phyloP scores from a whole-genome alignment of 305 asterid species.

The Solanum aculeatissimum region DNA sequence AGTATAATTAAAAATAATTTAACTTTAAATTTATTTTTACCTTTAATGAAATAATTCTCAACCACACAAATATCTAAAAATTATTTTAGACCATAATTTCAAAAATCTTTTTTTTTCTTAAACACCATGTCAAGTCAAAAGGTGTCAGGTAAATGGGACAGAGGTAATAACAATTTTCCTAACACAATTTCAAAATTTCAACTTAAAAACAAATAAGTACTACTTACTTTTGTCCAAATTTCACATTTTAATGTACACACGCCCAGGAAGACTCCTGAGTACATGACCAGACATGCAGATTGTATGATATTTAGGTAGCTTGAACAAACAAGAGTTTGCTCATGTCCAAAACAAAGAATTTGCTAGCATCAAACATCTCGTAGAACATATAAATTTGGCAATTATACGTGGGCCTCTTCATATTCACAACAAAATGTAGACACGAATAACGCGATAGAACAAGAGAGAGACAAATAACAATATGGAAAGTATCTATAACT shows the following conservation, averaged over 20 bases:
- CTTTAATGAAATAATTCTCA: no score
- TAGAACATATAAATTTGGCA: background rate
- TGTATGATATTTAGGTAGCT: background rate
- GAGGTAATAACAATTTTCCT: background rate
- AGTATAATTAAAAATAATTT: no score
- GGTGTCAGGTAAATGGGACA: no score
- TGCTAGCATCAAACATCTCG: background rate
- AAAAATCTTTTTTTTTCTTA: no score
- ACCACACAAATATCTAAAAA: no score
- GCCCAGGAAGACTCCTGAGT: background rate
- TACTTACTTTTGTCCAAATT: no score
- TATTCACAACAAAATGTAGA: background rate
- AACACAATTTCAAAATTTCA: background rate
- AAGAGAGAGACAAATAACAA: background rate
- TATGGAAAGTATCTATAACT: background rate
- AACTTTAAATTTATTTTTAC: no score
- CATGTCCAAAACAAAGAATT: background rate
- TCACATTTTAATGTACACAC: background rate
- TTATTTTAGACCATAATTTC: no score
- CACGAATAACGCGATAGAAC: background rate
- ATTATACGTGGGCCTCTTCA: background rate
- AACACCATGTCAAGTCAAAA: no score
- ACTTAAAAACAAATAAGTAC: background rate
- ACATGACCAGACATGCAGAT: background rate
- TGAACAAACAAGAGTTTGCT: background rate